Conservation (phyloP, 805 yeast species). For the Pichia paraexigua region DNA sequence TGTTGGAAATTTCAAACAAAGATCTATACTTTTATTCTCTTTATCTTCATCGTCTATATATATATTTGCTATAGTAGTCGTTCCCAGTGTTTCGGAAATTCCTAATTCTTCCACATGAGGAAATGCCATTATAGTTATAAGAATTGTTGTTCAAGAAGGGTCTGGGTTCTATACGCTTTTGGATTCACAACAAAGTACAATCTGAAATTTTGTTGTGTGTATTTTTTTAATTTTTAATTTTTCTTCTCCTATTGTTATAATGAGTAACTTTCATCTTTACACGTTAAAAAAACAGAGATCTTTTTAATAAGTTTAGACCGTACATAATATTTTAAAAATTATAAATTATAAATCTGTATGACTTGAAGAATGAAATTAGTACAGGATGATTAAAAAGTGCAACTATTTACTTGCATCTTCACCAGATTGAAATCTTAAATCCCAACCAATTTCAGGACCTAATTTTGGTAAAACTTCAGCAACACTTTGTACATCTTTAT, state of each 20-base stretch:
- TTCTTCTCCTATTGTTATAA: too few relatives aligned
- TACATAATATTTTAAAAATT: too few relatives aligned
- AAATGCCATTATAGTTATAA: not conserved
- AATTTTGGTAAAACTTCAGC: constrained; percentile 87
- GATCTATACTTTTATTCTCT: not conserved
- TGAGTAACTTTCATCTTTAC: too few relatives aligned
- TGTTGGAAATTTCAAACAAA: not conserved
- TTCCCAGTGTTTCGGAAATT: not conserved
- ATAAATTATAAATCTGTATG: not conserved
- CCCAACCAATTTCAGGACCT: constrained; percentile 95
- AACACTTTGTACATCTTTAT: constrained; percentile 95
- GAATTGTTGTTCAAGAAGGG: not conserved
- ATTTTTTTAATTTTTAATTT: too few relatives aligned
- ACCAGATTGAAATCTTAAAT: constrained; percentile 66
- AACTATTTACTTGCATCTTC: constrained; percentile 25
- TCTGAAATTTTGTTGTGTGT: not conserved
- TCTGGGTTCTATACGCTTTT: not conserved
- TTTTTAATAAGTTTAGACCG: too few relatives aligned
- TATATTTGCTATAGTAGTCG: not conserved
- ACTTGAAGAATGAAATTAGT: not conserved
- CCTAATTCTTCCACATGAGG: not conserved
- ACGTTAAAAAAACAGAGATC: too few relatives aligned
- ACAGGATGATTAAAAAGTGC: not conserved
- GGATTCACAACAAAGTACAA: not conserved
- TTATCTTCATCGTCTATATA: not conserved